Conservation (phyloP, 1,139 yeast genomes). For the Kurtzmaniella quercitrusa region DNA sequence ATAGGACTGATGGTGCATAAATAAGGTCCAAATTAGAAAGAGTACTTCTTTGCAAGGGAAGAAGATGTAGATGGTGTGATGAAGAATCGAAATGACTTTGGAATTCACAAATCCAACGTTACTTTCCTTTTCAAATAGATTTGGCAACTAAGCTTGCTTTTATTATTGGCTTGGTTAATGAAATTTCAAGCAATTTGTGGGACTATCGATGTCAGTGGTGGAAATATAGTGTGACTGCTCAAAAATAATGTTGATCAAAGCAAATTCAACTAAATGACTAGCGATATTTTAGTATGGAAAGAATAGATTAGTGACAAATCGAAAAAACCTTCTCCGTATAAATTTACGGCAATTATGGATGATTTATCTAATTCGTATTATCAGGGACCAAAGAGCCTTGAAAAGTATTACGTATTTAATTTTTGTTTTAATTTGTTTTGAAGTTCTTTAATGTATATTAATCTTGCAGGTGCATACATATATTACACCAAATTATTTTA, state of each 20-base stretch:
- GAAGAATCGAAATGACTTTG: no score
- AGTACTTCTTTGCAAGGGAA: not conserved
- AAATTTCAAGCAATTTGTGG: no score
- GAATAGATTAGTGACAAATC: not conserved
- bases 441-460: not conserved
- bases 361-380: not conserved
- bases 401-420: not conserved
- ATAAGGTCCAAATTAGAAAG: not conserved
- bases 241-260: not conserved
- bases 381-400: not conserved
- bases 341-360: not conserved
- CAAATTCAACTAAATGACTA: not conserved
- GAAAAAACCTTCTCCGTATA: not conserved
- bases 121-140: no score
- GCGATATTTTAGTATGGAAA: not conserved
- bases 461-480: not conserved
- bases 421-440: not conserved
- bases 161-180: no score
- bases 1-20: not conserved
- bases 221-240: no score
- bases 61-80: not conserved
- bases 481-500: not conserved
- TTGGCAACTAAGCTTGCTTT: not conserved
- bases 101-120: no score
- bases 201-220: no score